phyloP scores from a whole-genome alignment of 176 grass and related monocot species.

The Triticum turgidum region DNA sequence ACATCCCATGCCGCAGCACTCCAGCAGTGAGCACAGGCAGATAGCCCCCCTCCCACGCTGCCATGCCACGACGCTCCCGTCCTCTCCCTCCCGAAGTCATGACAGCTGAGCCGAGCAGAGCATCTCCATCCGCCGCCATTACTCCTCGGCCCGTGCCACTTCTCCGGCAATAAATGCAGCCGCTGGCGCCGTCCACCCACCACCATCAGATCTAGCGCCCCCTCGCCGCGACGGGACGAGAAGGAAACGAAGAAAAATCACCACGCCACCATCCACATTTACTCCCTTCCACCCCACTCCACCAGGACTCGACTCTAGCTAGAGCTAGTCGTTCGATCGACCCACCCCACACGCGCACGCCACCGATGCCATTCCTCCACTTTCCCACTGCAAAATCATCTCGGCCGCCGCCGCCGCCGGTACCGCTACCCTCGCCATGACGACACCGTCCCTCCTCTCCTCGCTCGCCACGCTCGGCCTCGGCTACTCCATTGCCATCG shows the following conservation, averaged over 20 bases:
- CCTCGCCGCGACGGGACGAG: neutral
- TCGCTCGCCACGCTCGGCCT: constrained; percentile 51
- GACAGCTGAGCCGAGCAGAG: neutral
- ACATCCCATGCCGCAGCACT: neutral
- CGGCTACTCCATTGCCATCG: constrained; percentile 66
- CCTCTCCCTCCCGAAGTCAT: neutral
- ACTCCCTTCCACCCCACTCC: constrained; percentile 26
- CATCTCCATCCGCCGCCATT: constrained; percentile 32
- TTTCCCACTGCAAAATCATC: neutral
- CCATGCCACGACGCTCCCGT: neutral
- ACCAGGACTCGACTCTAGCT: neutral
- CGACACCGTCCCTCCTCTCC: constrained; percentile 34
- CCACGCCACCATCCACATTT: constrained; percentile 52
- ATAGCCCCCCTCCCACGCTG: neutral
- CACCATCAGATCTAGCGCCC: constrained; percentile 46
- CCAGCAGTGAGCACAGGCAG: neutral
- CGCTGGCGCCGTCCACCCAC: constrained; percentile 54
- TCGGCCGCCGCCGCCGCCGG: neutral
- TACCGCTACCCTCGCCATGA: constrained; percentile 9
- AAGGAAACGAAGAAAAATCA: constrained; percentile 1
- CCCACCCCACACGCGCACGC: neutral
- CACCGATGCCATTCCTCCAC: constrained; percentile 54
- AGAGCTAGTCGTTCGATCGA: neutral
- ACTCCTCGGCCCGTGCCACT: constrained; percentile 36
- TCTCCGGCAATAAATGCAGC: constrained; percentile 52